Conservation (phyloP, 257 asterid genomes). For the Schizonepeta tenuifolia region DNA sequence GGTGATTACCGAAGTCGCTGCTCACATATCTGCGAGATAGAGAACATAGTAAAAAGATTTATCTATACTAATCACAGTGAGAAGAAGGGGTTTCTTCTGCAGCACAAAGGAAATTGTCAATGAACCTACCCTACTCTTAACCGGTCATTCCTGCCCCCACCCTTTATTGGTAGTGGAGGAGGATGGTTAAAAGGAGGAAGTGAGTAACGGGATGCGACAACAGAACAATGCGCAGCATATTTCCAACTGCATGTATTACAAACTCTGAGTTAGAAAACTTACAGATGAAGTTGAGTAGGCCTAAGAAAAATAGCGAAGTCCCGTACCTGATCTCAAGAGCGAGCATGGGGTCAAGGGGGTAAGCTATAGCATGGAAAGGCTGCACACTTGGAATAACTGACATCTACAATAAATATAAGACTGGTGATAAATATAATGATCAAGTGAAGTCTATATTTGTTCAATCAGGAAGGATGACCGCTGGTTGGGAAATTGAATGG, state of each 20-base stretch:
- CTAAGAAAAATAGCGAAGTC: slow-evolving; percentile 3
- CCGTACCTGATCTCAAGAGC: slow-evolving; percentile 90
- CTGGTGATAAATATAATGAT: slow-evolving; percentile 23
- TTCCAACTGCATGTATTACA: slow-evolving; percentile 64
- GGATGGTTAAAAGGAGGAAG: slow-evolving; percentile 92
- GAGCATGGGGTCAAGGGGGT: slow-evolving; percentile 95
- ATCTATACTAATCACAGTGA: not conserved
- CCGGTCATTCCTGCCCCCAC: slow-evolving; percentile 69
- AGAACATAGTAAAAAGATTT: slow-evolving; percentile 7
- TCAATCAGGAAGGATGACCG: not conserved
- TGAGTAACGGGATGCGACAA: slow-evolving; percentile 90
- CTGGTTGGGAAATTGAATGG: slow-evolving; percentile 19
- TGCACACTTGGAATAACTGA: slow-evolving; percentile 97
- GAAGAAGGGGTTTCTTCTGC: slow-evolving; percentile 1
- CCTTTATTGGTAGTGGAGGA: slow-evolving; percentile 67
- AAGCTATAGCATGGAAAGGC: slow-evolving; percentile 99
- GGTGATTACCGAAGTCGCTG: slow-evolving; percentile 99
- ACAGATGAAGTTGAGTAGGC: not conserved
- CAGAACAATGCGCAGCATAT: slow-evolving; percentile 93
- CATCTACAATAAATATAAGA: slow-evolving; percentile 51
- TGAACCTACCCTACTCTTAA: slow-evolving; percentile 81
- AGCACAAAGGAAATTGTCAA: slow-evolving; percentile 6
- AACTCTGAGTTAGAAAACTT: slow-evolving; percentile 15
- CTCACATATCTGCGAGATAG: slow-evolving; percentile 79
- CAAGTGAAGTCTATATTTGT: slow-evolving; percentile 15